Evolutionary conservation across 768 basidiomycete genomes (phyloP), one percentile per base, ranked within the genome.

Genomic region (Hypholoma fasciculare): DNA sequence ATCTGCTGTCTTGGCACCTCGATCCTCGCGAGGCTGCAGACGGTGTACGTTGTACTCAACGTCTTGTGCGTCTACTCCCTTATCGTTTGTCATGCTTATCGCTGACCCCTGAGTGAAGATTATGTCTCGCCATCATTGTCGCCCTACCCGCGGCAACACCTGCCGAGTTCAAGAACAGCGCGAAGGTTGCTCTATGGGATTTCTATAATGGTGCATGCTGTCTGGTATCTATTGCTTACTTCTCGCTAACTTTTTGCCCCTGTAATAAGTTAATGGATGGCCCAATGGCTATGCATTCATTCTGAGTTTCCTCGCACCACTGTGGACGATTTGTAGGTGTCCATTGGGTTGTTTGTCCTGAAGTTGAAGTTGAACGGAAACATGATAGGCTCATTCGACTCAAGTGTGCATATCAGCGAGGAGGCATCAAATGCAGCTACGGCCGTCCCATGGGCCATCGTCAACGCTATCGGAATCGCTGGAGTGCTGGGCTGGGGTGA

Each of bases 381-480:
- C 12, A 1, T 36, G 39, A 12, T 62, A 74, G 78, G 71, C 47
- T 78, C 70, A 9, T 78, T 78, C 49, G 86, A 89, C 65, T 79
- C 81, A 0, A 78, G 76, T 50, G 82, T 89, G 0, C 87, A 89
- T 61, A 87, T 90, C 55, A 86, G 84, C 51, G 88, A 89, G 65
- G 88, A 89, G 67, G 86, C 86, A 1, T 77, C 80, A 0, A 92
- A 92, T 62, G 89, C 89, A 0, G 80, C 82, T 16, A 76, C 74
- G 0, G 87, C 86, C 23, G 85, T 90, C 3, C 89, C 89, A 0
- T 87, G 81, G 78, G 87, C 86, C 9, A 89, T 90, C 47, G 78
- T 82, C 36, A 68, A 70, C 50, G 81, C 89, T 0, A 80, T 81
- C 43, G 80, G 74, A 8, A 80, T 84, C 42, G 81, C 82, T 37